Evolutionary conservation across 176 grass and related monocot species (phyloP).

Genomic region (Aegilops bicornis): DNA sequence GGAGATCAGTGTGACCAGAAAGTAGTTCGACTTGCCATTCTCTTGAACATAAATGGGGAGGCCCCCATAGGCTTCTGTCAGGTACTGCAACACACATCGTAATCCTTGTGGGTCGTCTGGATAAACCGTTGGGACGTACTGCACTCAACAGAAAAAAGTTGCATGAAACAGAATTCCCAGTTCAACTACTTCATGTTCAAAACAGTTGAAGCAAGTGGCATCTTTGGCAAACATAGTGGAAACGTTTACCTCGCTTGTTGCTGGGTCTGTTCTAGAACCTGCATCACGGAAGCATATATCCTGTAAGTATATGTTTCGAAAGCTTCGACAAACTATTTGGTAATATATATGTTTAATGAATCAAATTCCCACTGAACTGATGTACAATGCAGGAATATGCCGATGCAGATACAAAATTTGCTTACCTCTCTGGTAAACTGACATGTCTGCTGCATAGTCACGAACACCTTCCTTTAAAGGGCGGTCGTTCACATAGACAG

Average conservation of each 20-base stretch:
- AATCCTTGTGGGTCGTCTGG: slow-evolving; percentile 42
- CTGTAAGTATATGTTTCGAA: neutral
- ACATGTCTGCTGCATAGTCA: slow-evolving; percentile 34
- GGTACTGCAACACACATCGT: slow-evolving; percentile 39
- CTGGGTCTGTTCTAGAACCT: slow-evolving; percentile 44
- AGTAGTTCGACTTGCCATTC: slow-evolving; percentile 53
- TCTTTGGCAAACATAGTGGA: neutral
- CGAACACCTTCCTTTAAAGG: slow-evolving; percentile 20
- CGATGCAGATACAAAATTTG: neutral
- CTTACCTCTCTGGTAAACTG: slow-evolving; percentile 23
- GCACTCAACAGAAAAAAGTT: neutral
- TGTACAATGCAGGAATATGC: neutral
- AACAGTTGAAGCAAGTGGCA: neutral
- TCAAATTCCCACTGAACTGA: neutral
- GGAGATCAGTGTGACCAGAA: neutral
- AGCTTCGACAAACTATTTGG: neutral
- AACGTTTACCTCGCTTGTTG: slow-evolving; percentile 35
- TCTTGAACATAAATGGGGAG: slow-evolving; percentile 69
- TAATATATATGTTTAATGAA: neutral
- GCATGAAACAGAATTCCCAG: neutral
- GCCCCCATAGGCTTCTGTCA: slow-evolving; percentile 53
- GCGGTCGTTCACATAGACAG: slow-evolving; percentile 47
- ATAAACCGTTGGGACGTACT: neutral
- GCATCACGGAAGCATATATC: neutral
- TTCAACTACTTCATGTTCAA: neutral